phyloP scores from a whole-genome alignment of 208 protist genomes.

The Crithidia expoeki region DNA sequence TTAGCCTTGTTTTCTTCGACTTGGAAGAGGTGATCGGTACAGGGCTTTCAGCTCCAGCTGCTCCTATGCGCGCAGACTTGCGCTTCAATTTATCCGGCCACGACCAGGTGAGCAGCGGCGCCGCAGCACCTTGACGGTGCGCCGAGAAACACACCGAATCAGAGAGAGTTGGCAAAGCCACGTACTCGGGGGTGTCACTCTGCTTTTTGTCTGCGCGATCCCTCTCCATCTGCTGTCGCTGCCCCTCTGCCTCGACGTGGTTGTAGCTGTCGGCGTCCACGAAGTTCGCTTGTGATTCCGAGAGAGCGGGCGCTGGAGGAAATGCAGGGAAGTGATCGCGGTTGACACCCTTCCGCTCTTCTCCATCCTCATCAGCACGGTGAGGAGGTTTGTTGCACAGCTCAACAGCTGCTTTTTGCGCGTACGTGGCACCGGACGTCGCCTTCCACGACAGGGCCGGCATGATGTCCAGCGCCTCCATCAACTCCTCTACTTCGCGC shows the following conservation, averaged over 20 bases:
- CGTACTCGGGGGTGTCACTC: background rate
- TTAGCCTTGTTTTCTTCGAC: background rate
- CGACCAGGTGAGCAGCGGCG: conserved; percentile 12
- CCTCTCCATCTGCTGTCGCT: background rate
- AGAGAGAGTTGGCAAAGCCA: conserved; percentile 2
- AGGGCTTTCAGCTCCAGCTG: background rate
- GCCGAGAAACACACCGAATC: background rate
- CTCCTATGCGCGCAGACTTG: background rate
- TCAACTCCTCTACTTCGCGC: conserved; percentile 17
- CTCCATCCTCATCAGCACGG: background rate
- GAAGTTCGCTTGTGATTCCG: background rate
- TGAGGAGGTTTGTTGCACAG: too few species aligned
- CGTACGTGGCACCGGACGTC: background rate
- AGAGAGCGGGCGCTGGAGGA: background rate
- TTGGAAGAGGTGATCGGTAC: background rate
- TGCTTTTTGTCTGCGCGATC: background rate
- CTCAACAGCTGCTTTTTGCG: too few species aligned
- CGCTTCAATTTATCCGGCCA: background rate
- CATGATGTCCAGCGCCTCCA: conserved; percentile 11
- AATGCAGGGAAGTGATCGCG: background rate
- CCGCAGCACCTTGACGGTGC: background rate
- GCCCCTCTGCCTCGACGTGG: too few species aligned
- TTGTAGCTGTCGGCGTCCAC: background rate
- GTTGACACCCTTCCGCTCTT: background rate
- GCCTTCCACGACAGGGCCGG: background rate